Base-by-base conservation (phyloP, 169 alveolate genomes). In the Plasmodium gaboni region DNA sequence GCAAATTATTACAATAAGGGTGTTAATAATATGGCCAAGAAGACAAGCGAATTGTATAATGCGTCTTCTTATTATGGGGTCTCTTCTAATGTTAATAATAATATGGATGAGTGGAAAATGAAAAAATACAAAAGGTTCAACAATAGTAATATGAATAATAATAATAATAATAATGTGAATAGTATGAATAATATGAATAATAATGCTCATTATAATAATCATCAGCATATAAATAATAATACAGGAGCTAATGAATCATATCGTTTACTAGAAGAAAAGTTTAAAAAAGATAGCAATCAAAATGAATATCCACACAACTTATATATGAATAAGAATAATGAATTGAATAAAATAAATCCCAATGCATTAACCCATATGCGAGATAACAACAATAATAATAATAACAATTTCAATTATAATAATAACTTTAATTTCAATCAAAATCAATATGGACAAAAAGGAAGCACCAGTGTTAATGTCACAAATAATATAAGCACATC, bases 251-350 rank as follows among this genome's bases (percentile, higher is more conserved):
- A 17, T 17, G 69, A 60, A 60, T n/a, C 13, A 1, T 13, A 65
- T n/a, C 68, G 73, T 32, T 22, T 74, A 61, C 3, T 32, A 65
- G 88, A 74, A 60, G 88, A 74, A 48, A 74, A 74, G 19, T 19
- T 24, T 24, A 74, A 74, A 67, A 74, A 67, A 19, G 73, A 53
- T 60, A 65, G 53, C 53, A 44, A 6, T 38, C 46, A 67, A 60
- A 57, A 60, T 17, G 88, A 74, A 24, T 60, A 42, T 24, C 2
- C 88, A n/a, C 8, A 24, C 13, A 44, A 38, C 2, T 9, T 74
- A 1, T 74, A 60, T n/a, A 38, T 19, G 61, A 74, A 74, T 65
- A 74, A 74, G 19, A 65, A 53, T 60, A 74, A 59, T 50, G 88
- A 60, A 2, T 4, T 51, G 5, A 60, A 28, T 61, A 74, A 74